Evolutionary conservation across 2,329 filamentous ascomycete species (phyloP), one percentile per base, ranked within the genome.

Genomic region (Pseudogymnoascus pannorum): DNA sequence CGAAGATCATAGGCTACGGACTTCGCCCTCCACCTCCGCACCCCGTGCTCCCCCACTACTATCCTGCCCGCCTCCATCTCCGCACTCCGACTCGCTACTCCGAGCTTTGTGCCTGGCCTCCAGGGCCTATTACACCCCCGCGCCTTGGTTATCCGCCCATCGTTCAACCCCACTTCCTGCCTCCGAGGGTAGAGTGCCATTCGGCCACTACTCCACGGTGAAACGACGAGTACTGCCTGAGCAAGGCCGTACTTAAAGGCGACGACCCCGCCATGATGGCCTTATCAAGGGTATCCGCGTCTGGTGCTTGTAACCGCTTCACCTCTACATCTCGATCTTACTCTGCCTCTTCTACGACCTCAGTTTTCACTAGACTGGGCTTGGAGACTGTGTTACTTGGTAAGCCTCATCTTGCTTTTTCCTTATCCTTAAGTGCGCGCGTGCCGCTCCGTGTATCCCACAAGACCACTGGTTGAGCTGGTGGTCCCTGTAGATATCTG

Each of bases 1-100:
- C 42, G 42, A 29, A 51, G 42, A 51, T 51, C 42, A 51, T 51
- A 51, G 42, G 42, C 42, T 51, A 29, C 67, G 42, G 60, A 71
- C 38, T 29, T 26, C 33, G 22, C 20, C 60, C 20, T 58, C 60
- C 29, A 36, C 54, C 18, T 59, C 51, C 22, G 18, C 58, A 67
- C 68, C 59, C 68, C 68, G 68, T 72, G 73, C 7, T 66, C 65
- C 20, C 68, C 69, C 5, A 70, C 72, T 8, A 59, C 69, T 38
- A 70, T 71, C 48, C 42, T 51, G 42, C 42, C 42, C 42, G 42
- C 42, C 42, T 51, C 42, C 42, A 51, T 51, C 42, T 51, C 42
- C 42, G 42, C 42, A 51, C 42, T 51, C 42, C 42, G 42, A 51
- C 42, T 51, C 42, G 42, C 22, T 51, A 18, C 6, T 9, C 42